Evolutionary conservation across 164 flowering plant species (phyloP), one percentile per base, ranked within the genome.

Genomic region (Tetrastigma voinierianum): DNA sequence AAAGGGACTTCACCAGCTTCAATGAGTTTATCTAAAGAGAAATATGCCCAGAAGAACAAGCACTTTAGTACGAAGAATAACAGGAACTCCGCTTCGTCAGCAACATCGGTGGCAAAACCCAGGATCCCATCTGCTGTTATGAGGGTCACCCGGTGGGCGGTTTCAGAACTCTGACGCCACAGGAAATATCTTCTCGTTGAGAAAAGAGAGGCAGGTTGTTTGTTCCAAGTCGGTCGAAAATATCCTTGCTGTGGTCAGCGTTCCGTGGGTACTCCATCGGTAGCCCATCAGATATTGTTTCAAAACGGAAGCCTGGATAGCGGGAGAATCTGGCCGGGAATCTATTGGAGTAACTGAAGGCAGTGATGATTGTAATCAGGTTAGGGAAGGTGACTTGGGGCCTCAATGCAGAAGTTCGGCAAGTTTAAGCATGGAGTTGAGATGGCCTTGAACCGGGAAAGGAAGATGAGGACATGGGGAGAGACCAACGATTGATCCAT

Each of bases 41-140:
- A 72, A 23, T 68, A 76, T 13, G 67, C 54, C 86, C 84, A 85
- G 47, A 75, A 59, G 53, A 54, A 46, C 76, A 71, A 47, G 87
- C 80, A 61, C 89, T 85, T 5, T 17, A 0, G 87, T 82, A n/a
- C n/a, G n/a, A 79, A 20, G 64, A 53, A 15, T 84, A 62, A 4
- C 72, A 20, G 84, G 84, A 55, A 87, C 65, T 0, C 70, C 75
- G n/a, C n/a, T 62, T 55, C n/a, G n/a, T n/a, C n/a, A 2, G 76
- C 92, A 6, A 80, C 69, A 25, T 84, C 87, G n/a, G 59, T 15
- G 0, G 74, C 61, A 40, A 76, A 78, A 9, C 71, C 46, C 51
- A 3, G 67, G n/a, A n/a, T n/a, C n/a, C n/a, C n/a, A n/a, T n/a
- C n/a, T n/a, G n/a, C n/a, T n/a, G n/a, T n/a, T n/a, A n/a, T n/a